These are phyloP conservation scores for Pinus albicaulis DNA, from an alignment of 75 land plant species.

Conservation along the genomic window DNA sequence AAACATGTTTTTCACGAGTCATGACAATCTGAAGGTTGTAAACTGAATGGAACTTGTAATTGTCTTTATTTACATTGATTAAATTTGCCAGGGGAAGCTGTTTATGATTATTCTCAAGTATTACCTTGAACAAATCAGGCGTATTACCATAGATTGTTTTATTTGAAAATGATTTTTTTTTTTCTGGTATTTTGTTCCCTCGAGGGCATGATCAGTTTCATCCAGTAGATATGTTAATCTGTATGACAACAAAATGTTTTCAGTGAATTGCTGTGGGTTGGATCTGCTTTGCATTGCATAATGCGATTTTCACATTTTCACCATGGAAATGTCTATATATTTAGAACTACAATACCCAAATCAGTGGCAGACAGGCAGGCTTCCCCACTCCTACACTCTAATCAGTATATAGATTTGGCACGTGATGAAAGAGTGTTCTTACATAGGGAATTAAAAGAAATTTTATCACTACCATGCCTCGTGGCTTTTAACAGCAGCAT, in stretches of 20 bases:
- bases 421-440: background rate
- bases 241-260: background rate
- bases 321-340: too few species aligned
- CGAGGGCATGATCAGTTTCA: background rate
- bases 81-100: background rate
- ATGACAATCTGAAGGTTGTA: background rate
- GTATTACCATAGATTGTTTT: background rate
- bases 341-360: too few species aligned
- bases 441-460: background rate
- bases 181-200: too few species aligned
- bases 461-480: background rate
- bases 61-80: background rate
- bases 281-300: background rate
- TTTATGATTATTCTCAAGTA: background rate
- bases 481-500: background rate
- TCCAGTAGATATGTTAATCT: background rate
- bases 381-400: background rate
- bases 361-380: background rate
- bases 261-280: background rate
- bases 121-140: background rate
- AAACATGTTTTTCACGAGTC: background rate
- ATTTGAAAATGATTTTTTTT: background rate
- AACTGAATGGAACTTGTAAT: background rate
- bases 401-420: background rate
- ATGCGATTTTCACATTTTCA: background rate